Base-by-base conservation (phyloP, 345 rosid species). In the Anastatica hierochuntica region DNA sequence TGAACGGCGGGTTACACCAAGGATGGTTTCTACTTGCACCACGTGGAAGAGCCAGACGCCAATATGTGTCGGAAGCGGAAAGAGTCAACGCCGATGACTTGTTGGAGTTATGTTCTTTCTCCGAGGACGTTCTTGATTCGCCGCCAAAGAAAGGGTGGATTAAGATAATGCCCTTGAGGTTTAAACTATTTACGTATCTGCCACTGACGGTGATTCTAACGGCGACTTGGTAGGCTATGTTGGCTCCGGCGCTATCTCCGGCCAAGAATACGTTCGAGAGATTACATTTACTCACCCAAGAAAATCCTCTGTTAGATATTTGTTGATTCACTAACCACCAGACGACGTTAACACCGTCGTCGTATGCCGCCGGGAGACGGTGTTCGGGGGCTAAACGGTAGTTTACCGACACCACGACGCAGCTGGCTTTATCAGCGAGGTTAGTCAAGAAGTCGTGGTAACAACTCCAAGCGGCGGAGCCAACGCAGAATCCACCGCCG, bases 161-260 rank as follows among this genome's bases (percentile, higher is more conserved):
- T 35, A 82, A 70, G 15, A 82, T 61, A 30, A 54, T 24, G 10
- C 95, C 95, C 66, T 66, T 76, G 36, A 80, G 34, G 60, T 31
- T 34, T 45, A 77, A 10, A 13, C 43, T 38, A 20, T 63, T 58
- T 14, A 58, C 42, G 9, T 44, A 14, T 12, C 16, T 47, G 35
- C 56, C 62, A 34, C 19, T 21, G 31, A 64, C 45, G 7, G 72
- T 71, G 6, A 69, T 11, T 45, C 71, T 74, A 6, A 48, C 21
- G 53, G 78, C 70, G 9, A 81, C 81, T 41, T 77, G 67, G 54
- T 70, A 77, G 10, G 84, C 85, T 56, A 79, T 67, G 43, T 79
- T 86, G 45, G 81, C 92, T 8, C 95, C 86, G 8, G 92, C 80
- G 54, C 92, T 86, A 21, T 86, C 95, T 17, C 95, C 88, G 8